Conservation (phyloP, 2,329 filamentous ascomycete species). For the Diaporthe eres region DNA sequence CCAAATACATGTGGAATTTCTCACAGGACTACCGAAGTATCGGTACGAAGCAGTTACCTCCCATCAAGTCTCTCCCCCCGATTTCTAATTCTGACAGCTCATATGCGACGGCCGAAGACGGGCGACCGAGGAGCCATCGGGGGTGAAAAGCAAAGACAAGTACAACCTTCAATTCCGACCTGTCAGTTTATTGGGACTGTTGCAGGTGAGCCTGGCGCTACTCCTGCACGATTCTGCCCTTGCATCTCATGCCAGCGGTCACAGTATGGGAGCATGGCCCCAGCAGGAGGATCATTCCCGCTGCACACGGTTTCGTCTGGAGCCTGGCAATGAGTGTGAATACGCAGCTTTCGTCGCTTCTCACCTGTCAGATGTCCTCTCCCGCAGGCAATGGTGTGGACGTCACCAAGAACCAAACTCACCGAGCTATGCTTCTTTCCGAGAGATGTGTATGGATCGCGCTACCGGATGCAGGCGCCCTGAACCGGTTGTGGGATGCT, state of each 20-base stretch:
- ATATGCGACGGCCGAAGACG: conserved; percentile 23
- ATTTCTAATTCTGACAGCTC: conserved; percentile 25
- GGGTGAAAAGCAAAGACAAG: not conserved
- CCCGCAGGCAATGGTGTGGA: not conserved
- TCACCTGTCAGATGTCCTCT: conserved; percentile 24
- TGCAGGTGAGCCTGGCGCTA: conserved; percentile 27
- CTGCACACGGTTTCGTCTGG: conserved; percentile 5
- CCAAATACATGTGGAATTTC: not conserved
- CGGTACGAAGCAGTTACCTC: conserved; percentile 32
- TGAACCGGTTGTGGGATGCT: conserved; percentile 17
- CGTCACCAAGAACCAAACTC: not conserved
- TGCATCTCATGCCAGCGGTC: conserved; percentile 12
- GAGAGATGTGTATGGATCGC: conserved; percentile 1
- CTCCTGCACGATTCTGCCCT: conserved; percentile 25
- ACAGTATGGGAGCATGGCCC: not conserved
- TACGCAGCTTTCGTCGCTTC: conserved; percentile 8
- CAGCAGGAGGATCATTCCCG: not conserved
- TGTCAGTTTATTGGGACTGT: conserved; percentile 26
- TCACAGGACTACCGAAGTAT: not conserved
- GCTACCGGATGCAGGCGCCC: conserved; percentile 25
- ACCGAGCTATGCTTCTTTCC: not conserved
- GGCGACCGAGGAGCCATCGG: conserved; percentile 11
- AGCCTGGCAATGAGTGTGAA: not conserved
- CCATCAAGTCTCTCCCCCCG: not conserved
- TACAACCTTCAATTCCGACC: conserved; percentile 3